A percentile compares a stretch with the other conserved stretches of the same genome.
Evolutionary conservation across 2,329 filamentous ascomycete genomes (phyloP).

Genomic region (Zymoseptoria tritici): DNA sequence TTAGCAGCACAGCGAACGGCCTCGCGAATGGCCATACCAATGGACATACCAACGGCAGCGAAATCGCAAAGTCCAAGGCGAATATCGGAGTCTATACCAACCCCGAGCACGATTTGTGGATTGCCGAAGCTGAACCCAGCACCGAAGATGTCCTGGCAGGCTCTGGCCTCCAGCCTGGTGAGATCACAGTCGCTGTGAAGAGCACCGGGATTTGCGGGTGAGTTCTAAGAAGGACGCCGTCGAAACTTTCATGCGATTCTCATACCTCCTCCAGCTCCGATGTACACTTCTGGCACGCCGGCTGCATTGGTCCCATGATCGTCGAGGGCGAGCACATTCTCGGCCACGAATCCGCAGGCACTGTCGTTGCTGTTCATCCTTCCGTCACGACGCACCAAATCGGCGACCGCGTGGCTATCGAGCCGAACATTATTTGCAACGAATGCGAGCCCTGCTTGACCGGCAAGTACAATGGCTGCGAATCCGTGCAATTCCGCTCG

Average conservation of each 20-base stretch:
- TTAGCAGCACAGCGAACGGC: neutral
- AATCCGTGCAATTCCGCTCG: slow-evolving; percentile 75
- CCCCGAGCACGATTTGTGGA: slow-evolving; percentile 84
- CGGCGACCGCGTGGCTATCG: slow-evolving; percentile 86
- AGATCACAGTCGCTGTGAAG: slow-evolving; percentile 82
- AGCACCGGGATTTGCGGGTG: slow-evolving; percentile 96
- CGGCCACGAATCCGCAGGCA: slow-evolving; percentile 86
- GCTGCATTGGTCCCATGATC: slow-evolving; percentile 93
- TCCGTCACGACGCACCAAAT: slow-evolving; percentile 70
- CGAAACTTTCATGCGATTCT: neutral
- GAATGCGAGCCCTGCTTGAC: slow-evolving; percentile 85
- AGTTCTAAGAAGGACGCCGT: slow-evolving; percentile 19
- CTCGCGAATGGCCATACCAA: neutral
- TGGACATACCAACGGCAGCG: neutral
- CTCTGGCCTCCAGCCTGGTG: slow-evolving; percentile 65
- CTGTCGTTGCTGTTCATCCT: slow-evolving; percentile 69
- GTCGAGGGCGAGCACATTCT: slow-evolving; percentile 83
- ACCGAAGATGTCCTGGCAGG: slow-evolving; percentile 64
- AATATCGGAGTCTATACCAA: slow-evolving; percentile 98
- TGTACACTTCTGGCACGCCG: slow-evolving; percentile 95
- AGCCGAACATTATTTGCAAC: slow-evolving; percentile 89
- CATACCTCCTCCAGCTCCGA: slow-evolving; percentile 56
- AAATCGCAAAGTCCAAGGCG: slow-evolving; percentile 49
- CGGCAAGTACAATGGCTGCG: slow-evolving; percentile 92
- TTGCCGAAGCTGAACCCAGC: slow-evolving; percentile 68